Percentiles rank a stretch among this genome's conserved stretches.
These are phyloP conservation scores for Pythium aristosporum DNA, from an alignment of 352 stramenopile genomes.

Conservation along the genomic window DNA sequence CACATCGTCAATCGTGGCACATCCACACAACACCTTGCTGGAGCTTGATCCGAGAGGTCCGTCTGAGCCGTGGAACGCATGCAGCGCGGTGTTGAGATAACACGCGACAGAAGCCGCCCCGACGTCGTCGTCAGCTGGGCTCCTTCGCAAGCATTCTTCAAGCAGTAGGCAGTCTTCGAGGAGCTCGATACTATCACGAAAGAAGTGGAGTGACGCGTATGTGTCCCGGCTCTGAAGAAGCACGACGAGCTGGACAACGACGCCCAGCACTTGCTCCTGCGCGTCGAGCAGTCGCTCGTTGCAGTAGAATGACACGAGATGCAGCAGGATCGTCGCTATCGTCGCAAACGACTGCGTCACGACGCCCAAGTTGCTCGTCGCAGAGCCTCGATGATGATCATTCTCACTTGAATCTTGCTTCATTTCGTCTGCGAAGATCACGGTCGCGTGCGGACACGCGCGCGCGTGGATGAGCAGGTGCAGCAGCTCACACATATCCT, in stretches of 20 bases:
- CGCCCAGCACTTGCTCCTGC: slow-evolving; percentile 17
- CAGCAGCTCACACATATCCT: slow-evolving; percentile 28
- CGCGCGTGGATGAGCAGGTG: slow-evolving; percentile 27
- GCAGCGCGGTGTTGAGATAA: slow-evolving; percentile 33
- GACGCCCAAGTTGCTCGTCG: not conserved
- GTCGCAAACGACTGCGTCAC: slow-evolving; percentile 26
- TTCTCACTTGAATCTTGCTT: not conserved
- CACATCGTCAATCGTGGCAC: slow-evolving; percentile 20
- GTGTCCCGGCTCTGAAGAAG: slow-evolving; percentile 26
- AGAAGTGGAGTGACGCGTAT: slow-evolving; percentile 30
- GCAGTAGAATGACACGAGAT: slow-evolving; percentile 30
- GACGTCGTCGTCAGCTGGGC: slow-evolving; percentile 1
- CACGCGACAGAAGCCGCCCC: slow-evolving; percentile 22
- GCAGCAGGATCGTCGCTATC: slow-evolving; percentile 30
- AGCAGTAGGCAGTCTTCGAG: slow-evolving; percentile 34
- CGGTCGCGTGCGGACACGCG: slow-evolving; percentile 23
- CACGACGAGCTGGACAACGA: slow-evolving; percentile 24
- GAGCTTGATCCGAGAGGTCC: slow-evolving; percentile 21
- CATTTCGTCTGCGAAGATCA: slow-evolving; percentile 25
- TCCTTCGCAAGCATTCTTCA: slow-evolving; percentile 24
- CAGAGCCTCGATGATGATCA: not conserved
- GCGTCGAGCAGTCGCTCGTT: slow-evolving; percentile 21
- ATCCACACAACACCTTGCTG: slow-evolving; percentile 24
- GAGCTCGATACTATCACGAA: slow-evolving; percentile 25
- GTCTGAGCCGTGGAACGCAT: slow-evolving; percentile 28